phyloP scores from a whole-genome alignment of 371 early-diverging fungal genomes.

The Circinella umbellata region DNA sequence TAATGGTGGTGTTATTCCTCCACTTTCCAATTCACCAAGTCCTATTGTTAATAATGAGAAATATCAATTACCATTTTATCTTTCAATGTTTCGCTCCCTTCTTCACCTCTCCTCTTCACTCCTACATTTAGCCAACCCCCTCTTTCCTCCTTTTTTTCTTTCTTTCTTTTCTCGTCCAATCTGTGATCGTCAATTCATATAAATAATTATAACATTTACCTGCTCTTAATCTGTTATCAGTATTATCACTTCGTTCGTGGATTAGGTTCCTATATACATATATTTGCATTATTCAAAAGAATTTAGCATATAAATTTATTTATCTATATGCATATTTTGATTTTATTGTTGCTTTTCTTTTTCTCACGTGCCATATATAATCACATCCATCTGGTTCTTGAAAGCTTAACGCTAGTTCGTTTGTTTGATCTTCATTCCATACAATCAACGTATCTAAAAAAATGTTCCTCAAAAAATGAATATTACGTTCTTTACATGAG shows the following conservation, averaged over 20 bases:
- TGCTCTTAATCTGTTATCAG: not conserved
- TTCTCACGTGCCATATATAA: constrained; percentile 72
- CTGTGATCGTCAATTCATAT: not conserved
- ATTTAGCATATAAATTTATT: not conserved
- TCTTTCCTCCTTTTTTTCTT: no score
- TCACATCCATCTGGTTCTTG: constrained; percentile 85
- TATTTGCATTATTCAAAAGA: no score
- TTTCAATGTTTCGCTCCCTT: no score
- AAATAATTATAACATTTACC: not conserved
- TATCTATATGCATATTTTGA: not conserved
- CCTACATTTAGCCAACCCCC: no score
- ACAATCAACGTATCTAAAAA: constrained; percentile 84
- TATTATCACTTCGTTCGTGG: not conserved
- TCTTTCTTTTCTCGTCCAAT: no score
- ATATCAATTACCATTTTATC: no score
- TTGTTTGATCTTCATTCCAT: constrained; percentile 85
- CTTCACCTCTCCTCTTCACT: not conserved
- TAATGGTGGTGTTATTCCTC: constrained; percentile 5
- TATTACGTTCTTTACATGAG: not conserved
- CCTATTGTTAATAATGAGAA: no score
- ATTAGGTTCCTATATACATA: constrained; percentile 1
- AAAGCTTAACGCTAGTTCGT: constrained; percentile 90
- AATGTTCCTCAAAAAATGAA: no score
- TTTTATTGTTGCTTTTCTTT: not conserved
- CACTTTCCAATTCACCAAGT: not conserved